Evolutionary conservation across 2,329 filamentous ascomycete species (phyloP).

Genomic region (Claviceps africana): DNA sequence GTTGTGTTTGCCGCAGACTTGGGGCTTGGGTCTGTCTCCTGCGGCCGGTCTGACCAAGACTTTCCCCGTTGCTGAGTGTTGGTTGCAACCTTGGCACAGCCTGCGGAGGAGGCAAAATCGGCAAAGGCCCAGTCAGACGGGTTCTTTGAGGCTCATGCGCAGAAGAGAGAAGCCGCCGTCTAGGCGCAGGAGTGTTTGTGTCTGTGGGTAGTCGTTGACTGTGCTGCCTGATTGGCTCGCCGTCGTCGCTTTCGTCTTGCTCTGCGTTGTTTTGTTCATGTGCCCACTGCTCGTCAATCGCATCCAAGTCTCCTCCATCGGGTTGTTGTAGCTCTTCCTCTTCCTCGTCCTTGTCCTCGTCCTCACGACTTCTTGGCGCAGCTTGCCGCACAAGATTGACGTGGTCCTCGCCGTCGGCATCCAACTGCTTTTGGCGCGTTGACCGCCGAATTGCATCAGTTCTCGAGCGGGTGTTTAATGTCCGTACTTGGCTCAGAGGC

Average conservation of each 20-base stretch:
- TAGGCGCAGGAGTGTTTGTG: conserved; percentile 12
- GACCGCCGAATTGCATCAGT: not conserved
- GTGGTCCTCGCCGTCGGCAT: not conserved
- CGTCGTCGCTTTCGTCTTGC: conserved; percentile 3
- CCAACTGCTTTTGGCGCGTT: not conserved
- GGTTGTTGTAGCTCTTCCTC: not conserved
- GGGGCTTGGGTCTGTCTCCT: not conserved
- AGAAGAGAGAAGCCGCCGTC: not conserved
- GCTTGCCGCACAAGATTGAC: conserved; percentile 1
- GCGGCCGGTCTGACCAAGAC: not conserved
- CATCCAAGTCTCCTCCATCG: not conserved
- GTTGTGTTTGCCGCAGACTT: not conserved
- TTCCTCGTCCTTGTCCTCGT: not conserved
- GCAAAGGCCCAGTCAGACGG: not conserved
- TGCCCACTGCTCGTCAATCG: not conserved
- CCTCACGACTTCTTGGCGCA: not conserved
- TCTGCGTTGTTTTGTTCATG: conserved; percentile 5
- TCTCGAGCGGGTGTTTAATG: not conserved
- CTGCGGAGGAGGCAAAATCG: not conserved
- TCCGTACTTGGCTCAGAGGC: not conserved
- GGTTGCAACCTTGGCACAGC: not conserved
- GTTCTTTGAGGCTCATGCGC: not conserved
- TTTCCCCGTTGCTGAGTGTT: not conserved
- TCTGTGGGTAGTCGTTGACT: not conserved
- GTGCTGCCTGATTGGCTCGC: not conserved